Conservation (phyloP, 2,329 filamentous ascomycete species). For the Harringtonia aguacate region DNA sequence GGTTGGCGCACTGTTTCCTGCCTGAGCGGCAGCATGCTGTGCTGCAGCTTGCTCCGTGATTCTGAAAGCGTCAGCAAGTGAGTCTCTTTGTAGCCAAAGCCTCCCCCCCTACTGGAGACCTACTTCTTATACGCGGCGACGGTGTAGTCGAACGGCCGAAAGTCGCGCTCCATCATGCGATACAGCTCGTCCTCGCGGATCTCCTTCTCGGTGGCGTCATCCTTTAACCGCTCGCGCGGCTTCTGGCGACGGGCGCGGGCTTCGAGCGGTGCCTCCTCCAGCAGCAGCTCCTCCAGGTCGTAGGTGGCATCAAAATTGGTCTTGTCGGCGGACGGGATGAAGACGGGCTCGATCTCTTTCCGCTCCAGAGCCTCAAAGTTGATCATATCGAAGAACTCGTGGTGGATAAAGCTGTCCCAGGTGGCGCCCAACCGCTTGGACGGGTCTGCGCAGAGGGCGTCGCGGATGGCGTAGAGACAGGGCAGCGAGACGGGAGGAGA, state of each 20-base stretch:
- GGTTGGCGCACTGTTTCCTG: no score
- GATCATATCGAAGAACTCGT: conserved; percentile 80
- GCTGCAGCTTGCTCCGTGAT: conserved; percentile 16
- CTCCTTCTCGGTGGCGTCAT: conserved; percentile 90
- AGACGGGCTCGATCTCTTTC: conserved; percentile 84
- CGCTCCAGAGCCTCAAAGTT: conserved; percentile 77
- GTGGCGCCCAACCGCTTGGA: conserved; percentile 73
- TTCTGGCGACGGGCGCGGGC: conserved; percentile 88
- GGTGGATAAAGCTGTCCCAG: conserved; percentile 75
- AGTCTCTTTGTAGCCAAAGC: no score
- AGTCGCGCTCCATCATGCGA: conserved; percentile 86
- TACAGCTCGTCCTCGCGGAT: conserved; percentile 92
- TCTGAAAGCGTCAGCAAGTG: conserved; percentile 1
- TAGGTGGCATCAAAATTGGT: conserved; percentile 99
- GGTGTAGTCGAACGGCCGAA: conserved; percentile 93
- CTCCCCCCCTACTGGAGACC: no score
- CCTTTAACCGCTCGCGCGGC: conserved; percentile 80
- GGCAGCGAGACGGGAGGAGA: conserved; percentile 79
- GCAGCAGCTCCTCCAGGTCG: conserved; percentile 82
- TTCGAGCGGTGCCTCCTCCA: conserved; percentile 92
- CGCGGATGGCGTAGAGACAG: conserved; percentile 81
- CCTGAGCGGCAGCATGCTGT: conserved; percentile 1
- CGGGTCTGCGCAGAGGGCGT: conserved; percentile 71
- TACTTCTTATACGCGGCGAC: conserved; percentile 67
- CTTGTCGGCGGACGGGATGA: conserved; percentile 90